Percentiles rank a stretch among this genome's conserved stretches.
Evolutionary conservation across 2,329 filamentous ascomycete species (phyloP).

Genomic region (Microascus cirrosus): DNA sequence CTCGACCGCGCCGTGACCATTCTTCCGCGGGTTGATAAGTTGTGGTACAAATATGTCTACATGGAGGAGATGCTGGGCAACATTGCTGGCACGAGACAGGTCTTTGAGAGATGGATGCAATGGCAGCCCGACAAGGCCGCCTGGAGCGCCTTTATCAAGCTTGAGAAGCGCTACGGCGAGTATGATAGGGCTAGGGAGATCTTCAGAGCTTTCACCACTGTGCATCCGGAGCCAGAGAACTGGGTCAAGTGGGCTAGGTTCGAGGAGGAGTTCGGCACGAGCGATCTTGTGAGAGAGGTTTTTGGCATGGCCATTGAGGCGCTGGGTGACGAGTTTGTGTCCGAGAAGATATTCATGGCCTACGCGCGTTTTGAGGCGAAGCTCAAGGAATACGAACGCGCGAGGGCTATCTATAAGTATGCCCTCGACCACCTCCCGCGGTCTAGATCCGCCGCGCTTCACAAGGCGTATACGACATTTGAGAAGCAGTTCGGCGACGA

Average conservation of each 20-base stretch:
- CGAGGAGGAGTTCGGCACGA: conserved; percentile 90
- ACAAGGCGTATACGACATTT: conserved; percentile 93
- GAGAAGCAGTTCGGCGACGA: conserved; percentile 95
- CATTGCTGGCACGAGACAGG: conserved; percentile 79
- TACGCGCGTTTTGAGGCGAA: conserved; percentile 94
- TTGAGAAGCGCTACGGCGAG: conserved; percentile 92
- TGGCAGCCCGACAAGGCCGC: conserved; percentile 96
- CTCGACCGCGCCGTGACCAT: conserved; percentile 92
- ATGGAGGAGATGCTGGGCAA: conserved; percentile 98
- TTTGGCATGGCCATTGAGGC: conserved; percentile 82
- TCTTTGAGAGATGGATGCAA: conserved; percentile 96
- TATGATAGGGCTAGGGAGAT: conserved; percentile 83
- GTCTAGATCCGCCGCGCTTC: conserved; percentile 71
- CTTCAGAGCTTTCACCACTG: conserved; percentile 79
- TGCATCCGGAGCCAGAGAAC: conserved; percentile 88
- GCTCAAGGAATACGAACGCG: conserved; percentile 88
- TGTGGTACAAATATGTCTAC: conserved; percentile 99
- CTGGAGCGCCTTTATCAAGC: conserved; percentile 92
- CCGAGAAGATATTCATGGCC: conserved; percentile 89
- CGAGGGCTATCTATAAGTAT: conserved; percentile 93
- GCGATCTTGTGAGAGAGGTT: conserved; percentile 82
- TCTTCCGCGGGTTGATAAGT: conserved; percentile 81
- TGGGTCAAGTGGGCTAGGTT: conserved; percentile 99
- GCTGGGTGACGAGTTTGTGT: conserved; percentile 87
- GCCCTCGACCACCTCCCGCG: conserved; percentile 84